phyloP scores from a whole-genome alignment of 345 rosid species.

The Moringa oleifera region DNA sequence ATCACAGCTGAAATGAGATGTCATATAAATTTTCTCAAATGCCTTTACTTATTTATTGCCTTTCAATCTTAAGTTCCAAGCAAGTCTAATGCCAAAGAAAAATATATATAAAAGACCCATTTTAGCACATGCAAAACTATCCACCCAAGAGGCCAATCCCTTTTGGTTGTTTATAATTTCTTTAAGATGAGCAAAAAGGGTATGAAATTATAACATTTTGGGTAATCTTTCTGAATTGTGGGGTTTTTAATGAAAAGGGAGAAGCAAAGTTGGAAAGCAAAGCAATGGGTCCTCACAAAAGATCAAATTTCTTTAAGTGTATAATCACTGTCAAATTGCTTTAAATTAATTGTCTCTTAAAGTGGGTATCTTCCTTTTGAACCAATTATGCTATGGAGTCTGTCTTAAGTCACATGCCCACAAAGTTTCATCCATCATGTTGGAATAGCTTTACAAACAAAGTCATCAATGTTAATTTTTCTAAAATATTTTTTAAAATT shows the following conservation, averaged over 20 bases:
- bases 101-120: no score
- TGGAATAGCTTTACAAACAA: no score
- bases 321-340: conserved; percentile 18
- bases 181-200: no score
- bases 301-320: conserved; percentile 17
- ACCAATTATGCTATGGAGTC: conserved; percentile 21
- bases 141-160: background rate
- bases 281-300: no score
- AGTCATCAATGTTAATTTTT: no score
- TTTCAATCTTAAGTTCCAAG: background rate
- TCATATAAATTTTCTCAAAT: background rate
- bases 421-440: no score
- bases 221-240: background rate
- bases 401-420: conserved; percentile 23
- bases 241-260: conserved; percentile 18
- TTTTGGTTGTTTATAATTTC: no score
- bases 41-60: no score
- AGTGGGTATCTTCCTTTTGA: conserved; percentile 25
- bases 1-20: no score
- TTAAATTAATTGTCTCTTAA: conserved; percentile 21
- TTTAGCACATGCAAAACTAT: background rate
- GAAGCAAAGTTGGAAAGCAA: conserved; percentile 23
- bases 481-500: no score
- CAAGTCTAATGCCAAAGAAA: no score
- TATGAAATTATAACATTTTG: no score